phyloP scores from a whole-genome alignment of 2,329 filamentous ascomycete species.

The Xylaria sp. region DNA sequence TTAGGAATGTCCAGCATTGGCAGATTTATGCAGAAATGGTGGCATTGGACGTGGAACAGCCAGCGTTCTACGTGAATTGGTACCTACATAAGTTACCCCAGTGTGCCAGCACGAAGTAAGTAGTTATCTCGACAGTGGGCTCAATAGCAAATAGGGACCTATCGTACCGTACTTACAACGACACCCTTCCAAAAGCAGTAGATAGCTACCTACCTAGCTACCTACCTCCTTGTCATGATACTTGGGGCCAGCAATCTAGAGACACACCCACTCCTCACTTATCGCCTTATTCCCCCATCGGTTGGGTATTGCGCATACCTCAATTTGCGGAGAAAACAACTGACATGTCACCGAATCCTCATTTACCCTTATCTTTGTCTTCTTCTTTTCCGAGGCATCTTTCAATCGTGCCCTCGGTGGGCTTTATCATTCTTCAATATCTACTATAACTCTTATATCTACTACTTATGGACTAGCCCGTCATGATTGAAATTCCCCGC shows the following conservation, averaged over 20 bases:
- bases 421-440: constrained; percentile 15
- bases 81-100: constrained; percentile 1
- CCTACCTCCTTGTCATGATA: constrained; percentile 8
- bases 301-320: neutral
- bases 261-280: constrained; percentile 1
- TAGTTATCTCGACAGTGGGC: neutral
- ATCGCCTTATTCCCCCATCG: neutral
- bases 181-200: neutral
- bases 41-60: constrained; percentile 10
- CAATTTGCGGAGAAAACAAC: neutral
- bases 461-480: constrained; percentile 2
- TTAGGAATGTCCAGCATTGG: constrained; percentile 7
- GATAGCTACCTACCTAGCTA: neutral
- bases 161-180: neutral
- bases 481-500: constrained; percentile 43
- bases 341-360: neutral
- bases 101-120: constrained; percentile 6
- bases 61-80: neutral
- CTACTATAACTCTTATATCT: too few species aligned
- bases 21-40: neutral
- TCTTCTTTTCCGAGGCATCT: neutral
- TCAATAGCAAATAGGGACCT: neutral
- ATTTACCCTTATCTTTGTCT: neutral
- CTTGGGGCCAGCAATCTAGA: neutral
- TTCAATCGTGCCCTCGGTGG: neutral